Percentiles rank a stretch among this genome's conserved stretches.
Evolutionary conservation across 2,329 filamentous ascomycete genomes (phyloP).

Genomic region (Fusarium sp.): DNA sequence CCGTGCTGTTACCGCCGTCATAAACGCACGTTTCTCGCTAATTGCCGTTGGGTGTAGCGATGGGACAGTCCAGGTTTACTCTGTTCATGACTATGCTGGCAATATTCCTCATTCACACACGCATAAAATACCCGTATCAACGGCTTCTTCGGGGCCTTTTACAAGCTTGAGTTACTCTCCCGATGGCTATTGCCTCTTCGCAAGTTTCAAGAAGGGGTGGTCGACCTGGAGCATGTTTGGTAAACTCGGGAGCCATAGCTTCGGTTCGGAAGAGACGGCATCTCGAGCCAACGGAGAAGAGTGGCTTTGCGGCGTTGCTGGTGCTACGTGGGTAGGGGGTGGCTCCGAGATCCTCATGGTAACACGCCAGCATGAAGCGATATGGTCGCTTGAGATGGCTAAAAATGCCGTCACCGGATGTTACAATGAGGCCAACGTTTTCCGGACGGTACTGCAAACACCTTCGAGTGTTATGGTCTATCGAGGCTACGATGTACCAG

Average conservation of each 20-base stretch:
- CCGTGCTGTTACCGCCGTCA: slow-evolving; percentile 80
- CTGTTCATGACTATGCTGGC: slow-evolving; percentile 91
- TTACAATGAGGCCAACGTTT: slow-evolving; percentile 92
- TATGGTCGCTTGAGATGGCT: slow-evolving; percentile 94
- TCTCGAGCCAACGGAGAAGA: slow-evolving; percentile 80
- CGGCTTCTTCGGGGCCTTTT: slow-evolving; percentile 77
- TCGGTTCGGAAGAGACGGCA: slow-evolving; percentile 77
- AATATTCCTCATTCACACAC: slow-evolving; percentile 92
- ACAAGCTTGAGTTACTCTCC: slow-evolving; percentile 89
- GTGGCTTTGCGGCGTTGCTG: slow-evolving; percentile 85
- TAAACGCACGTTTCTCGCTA: slow-evolving; percentile 95
- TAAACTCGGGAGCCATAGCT: slow-evolving; percentile 89
- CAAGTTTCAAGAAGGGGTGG: slow-evolving; percentile 94
- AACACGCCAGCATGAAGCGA: slow-evolving; percentile 78
- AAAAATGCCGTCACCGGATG: slow-evolving; percentile 94
- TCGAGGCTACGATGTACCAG: slow-evolving; percentile 90
- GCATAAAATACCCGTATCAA: slow-evolving; percentile 79
- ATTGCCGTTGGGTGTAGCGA: slow-evolving; percentile 88
- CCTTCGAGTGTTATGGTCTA: slow-evolving; percentile 93
- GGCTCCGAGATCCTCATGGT: slow-evolving; percentile 89
- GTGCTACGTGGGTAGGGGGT: slow-evolving; percentile 89
- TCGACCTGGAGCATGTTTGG: slow-evolving; percentile 98
- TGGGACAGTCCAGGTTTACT: slow-evolving; percentile 90
- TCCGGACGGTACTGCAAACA: slow-evolving; percentile 90
- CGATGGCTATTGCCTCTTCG: slow-evolving; percentile 96